Evolutionary conservation across 257 asterid species (phyloP).

Genomic region (Salvia rosmarinus): DNA sequence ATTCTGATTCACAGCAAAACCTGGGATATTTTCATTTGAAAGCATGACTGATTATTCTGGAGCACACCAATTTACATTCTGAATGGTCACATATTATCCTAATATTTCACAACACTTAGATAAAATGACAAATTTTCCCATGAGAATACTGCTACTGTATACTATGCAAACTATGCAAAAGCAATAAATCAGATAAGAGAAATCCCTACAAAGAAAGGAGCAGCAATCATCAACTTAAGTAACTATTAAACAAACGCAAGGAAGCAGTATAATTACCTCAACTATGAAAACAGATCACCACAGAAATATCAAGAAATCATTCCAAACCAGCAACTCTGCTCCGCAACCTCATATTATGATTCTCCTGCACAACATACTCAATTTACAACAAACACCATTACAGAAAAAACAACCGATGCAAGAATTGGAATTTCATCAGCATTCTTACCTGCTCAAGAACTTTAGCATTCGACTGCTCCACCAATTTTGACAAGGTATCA

Average conservation of each 20-base stretch:
- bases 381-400: constrained; percentile 22
- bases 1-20: no score
- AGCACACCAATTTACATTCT: not conserved
- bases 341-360: constrained; percentile 70
- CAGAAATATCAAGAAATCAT: constrained; percentile 39
- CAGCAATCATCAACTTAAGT: not conserved
- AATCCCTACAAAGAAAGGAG: not conserved
- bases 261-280: constrained; percentile 39
- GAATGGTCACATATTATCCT: not conserved
- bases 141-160: not conserved
- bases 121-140: not conserved
- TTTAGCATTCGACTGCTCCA: constrained; percentile 69
- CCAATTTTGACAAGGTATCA: constrained; percentile 59
- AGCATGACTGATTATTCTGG: not conserved
- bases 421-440: not conserved
- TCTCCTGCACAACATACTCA: constrained; percentile 60
- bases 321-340: constrained; percentile 85
- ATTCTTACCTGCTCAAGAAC: constrained; percentile 76
- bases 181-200: constrained; percentile 6
- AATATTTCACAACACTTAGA: not conserved
- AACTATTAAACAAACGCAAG: not conserved
- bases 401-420: no score
- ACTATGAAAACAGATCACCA: constrained; percentile 29
- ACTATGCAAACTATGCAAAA: not conserved
- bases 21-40: no score